Base-by-base conservation (phyloP, 768 basidiomycete species). In the Auricularia sp. region DNA sequence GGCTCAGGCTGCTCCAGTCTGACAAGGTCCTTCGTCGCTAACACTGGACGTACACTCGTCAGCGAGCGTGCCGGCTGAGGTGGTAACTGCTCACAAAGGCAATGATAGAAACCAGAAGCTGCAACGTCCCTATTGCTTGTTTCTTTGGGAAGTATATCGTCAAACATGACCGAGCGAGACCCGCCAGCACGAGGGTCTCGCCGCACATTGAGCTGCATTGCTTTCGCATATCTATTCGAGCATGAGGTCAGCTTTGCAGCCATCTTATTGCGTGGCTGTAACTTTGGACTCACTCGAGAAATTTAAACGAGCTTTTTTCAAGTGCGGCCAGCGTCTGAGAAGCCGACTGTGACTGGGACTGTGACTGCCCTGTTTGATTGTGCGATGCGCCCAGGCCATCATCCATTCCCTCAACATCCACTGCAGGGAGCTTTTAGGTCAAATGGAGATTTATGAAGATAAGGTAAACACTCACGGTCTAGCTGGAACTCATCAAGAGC, bases 71-170 rank as follows among this genome's bases (percentile, higher is more conserved):
- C 39, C 29, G 14, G 34, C 33, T 16, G 18, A 35, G 36, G 61
- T 43, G 34, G 43, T 54, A 1, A 18, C 16, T 23, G 68, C 74
- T 42, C 65, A 91, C 91, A 90, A 53, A 93, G 79, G 71, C 90
- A 91, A 68, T 93, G 90, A 73, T 93, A 91, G 72, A 93, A 87
- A 3, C 85, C 91, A 16, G 88, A 84, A 8, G 91, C 86, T 10
- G 89, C 91, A 43, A 93, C 87, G 70, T 86, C 89, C 10, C 83
- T 80, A 3, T 87, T 89, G 68, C 87, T 90, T 1, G 87, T 83
- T 54, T 74, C 71, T 66, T 76, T 81, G 10, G 89, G 90, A 10
- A 85, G 87, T 39, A 93, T 79, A 36, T 78, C 79, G 65, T 87
- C 83, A 70, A 92, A 90, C 10, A 75, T 78, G 39, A 92, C 75